Evolutionary conservation across 1,139 yeast species (phyloP), one percentile per base, ranked within the genome.

Genomic region (Schwanniomyces etchellsii): DNA sequence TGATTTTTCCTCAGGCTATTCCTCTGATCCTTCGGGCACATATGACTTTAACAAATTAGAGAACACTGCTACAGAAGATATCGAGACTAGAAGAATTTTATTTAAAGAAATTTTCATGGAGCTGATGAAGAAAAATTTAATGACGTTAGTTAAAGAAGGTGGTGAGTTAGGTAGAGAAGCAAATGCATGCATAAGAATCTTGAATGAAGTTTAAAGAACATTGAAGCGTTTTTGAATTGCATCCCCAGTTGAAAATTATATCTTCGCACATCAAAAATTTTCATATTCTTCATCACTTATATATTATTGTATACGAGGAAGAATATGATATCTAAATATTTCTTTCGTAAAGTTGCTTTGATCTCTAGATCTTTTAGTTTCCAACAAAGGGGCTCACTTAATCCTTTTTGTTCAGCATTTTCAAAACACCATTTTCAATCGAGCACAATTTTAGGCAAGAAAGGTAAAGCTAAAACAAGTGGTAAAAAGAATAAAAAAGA

Each of bases 101-200:
- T 55, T 81, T 39, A 48, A 64, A 20, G 80, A 74, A 32, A 65
- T 71, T n/a, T 79, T 77, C 45, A 46, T 59, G 31, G 53, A 52
- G 2, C 74, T 74, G 6, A 60, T 83, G 40, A 31, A 47, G 15
- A 62, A 62, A 30, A 84, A 85, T 27, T 60, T 82, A 17, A 62
- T 55, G 2, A 60, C 62, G 24, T 50, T 77, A 26, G 52, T 74
- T 6, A 77, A 76, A 43, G 95, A 84, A 44, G 89, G 88, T 6
- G 93, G 93, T 3, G 88, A 81, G 36, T 60, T 71, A 9, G 91
- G 88, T 3, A 70, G 79, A 38, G 67, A 65, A 29, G 81, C 85
- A 7, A 67, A 67, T 31, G 44, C 50, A 5, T 55, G 64, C 35
- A 32, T 57, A 24, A 47, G 31, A n/a, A 21, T 39, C 5, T 29